Base-by-base conservation (phyloP, 2,329 filamentous ascomycete species). In the Monilinia vaccinii-corymbosi region DNA sequence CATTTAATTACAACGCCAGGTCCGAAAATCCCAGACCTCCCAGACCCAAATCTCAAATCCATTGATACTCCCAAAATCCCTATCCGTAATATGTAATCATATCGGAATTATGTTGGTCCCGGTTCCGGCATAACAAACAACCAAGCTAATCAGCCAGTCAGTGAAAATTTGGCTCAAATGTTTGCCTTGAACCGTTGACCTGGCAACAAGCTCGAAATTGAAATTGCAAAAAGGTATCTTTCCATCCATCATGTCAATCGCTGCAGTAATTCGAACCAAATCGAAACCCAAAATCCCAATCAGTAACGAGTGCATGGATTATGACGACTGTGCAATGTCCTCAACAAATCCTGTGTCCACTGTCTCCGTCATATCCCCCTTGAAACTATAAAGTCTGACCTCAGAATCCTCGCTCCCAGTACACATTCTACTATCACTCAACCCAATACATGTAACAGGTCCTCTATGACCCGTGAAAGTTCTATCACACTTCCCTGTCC, bases 391-490 rank as follows among this genome's bases (percentile, higher is more conserved):
- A 69, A 99, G 80, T 56, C 92, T 80, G 38, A 97, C 89, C 68
- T 96, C 91, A 64, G 90, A 90, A 72, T 99, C 94, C 73, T 97
- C 94, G 69, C 93, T 91, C 7, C 92, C 94, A 67, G 89, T 96
- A 34, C 91, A 89, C 78, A 99, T 88, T 45, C 89, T 82, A 67
- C 87, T 89, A 71, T 97, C 94, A 68, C 91, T 95, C 8, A 99
- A 78, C 1, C 89, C 92, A 44, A 97, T 88, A 71, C 93, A 97
- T 3, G 92, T 97, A 3, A 97, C 91, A 0, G 94, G 92, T 0
- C 91, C 93, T 1, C 86, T 83, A 73, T 97, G 94, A 0, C 92
- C 92, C 2, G 90, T 91, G 70, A 96, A 93, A 3, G 92, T 97
- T 52, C 91, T 81, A 73, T 97, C 92, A 73, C 92, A 96, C 70